A percentile compares a stretch with the other conserved stretches of the same genome.
phyloP scores from a whole-genome alignment of 192 early-diverging fungal species.

The Oehlia diaphana region DNA sequence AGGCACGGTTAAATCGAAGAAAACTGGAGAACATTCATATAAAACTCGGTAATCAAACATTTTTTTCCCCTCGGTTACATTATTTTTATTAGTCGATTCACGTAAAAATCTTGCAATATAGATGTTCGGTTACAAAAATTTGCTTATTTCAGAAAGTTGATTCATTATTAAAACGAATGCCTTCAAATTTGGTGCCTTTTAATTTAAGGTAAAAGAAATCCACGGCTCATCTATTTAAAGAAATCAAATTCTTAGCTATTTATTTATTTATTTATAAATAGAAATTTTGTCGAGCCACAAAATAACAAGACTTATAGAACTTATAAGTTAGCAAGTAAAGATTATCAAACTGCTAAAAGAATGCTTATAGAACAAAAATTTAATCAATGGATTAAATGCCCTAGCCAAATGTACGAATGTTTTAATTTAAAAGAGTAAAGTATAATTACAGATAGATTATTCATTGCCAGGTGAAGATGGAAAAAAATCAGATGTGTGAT shows the following conservation, averaged over 20 bases:
- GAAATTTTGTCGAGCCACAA: background rate
- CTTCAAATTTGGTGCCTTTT: background rate
- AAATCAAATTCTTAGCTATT: background rate
- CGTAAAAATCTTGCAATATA: background rate
- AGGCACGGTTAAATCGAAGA: slow-evolving; percentile 6
- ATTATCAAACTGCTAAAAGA: slow-evolving; percentile 24
- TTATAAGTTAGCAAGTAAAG: background rate
- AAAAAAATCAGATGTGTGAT: slow-evolving; percentile 25
- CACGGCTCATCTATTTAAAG: too few species aligned
- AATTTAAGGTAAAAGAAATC: slow-evolving; percentile 18
- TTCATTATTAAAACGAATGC: background rate
- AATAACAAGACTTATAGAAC: slow-evolving; percentile 1
- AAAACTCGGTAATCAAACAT: slow-evolving; percentile 14
- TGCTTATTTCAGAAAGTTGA: slow-evolving; percentile 4
- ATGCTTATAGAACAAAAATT: slow-evolving; percentile 7
- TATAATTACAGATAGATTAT: background rate
- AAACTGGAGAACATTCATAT: background rate
- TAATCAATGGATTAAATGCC: slow-evolving; percentile 23
- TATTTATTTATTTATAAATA: background rate
- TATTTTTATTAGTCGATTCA: background rate
- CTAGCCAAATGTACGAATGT: slow-evolving; percentile 18
- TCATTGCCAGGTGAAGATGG: background rate
- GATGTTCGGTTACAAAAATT: slow-evolving; percentile 19
- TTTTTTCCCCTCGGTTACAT: background rate
- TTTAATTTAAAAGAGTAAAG: slow-evolving; percentile 1